Evolutionary conservation across 2,329 filamentous ascomycete species (phyloP), one percentile per base, ranked within the genome.

Genomic region (Torrubiellomyces zombiae): DNA sequence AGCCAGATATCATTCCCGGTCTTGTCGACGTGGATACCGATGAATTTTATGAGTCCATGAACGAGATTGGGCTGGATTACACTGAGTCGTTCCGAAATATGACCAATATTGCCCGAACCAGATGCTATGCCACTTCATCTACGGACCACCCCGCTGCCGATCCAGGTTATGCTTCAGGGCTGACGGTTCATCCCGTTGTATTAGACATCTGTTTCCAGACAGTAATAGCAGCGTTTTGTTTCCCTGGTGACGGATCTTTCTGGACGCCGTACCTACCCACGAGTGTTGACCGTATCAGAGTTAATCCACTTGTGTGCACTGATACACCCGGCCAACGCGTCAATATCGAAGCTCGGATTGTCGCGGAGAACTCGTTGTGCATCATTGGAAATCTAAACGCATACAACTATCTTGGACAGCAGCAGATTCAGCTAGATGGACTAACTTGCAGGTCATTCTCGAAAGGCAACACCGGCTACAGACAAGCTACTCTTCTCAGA

Each of bases 161-260:
- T n/a, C n/a, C n/a, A n/a, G n/a, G n/a, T n/a, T n/a, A 18, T 11
- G 20, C 14, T 6, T 8, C 11, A 5, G 4, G 12, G 5, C 33
- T 38, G 8, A 27, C 48, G 4, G 33, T 55, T 0, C 51, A 53
- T 21, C 51, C 52, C 0, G 43, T 34, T 1, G 31, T 39, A 3
- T 33, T 56, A 0, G 52, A 55, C 20, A 36, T 37, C 1, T 43
- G 45, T 2, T 43, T 56, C 28, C 53, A 56, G 29, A 31, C 43
- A 5, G 29, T 43, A 7, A 37, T 54, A 5, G 32, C 42, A 2
- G 48, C 50, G 1, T 43, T 38, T 22, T 38, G 40, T 5, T 44
- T 34, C 13, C 52, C 52, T 0, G 42, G 39, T 1, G 45, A 51
- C 20, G 47, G 40, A 4, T 35, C 34, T 4, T 36, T 56, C 4